Percentiles rank a stretch among this genome's conserved stretches.
Evolutionary conservation across 208 protist species (phyloP).

Genomic region (Trypanosoma cruzi): DNA sequence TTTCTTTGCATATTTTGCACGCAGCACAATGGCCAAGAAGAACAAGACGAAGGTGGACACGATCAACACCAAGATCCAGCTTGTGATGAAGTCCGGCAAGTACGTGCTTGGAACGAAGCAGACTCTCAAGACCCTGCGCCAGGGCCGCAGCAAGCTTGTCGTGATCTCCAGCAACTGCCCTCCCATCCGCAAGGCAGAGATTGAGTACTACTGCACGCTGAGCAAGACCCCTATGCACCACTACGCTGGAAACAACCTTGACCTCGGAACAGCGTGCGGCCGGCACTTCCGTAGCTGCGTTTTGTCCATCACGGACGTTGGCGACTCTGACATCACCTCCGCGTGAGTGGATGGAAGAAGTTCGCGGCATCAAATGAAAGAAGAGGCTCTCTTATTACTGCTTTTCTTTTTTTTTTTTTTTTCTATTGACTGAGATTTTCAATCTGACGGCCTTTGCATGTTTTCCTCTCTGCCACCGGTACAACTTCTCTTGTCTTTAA

Average conservation of each 20-base stretch:
- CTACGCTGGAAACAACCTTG: constrained; percentile 99
- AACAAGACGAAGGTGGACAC: constrained; percentile 97
- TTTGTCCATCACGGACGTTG: constrained; percentile 98
- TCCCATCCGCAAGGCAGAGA: constrained; percentile 97
- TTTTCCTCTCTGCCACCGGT: not conserved
- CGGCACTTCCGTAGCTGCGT: constrained; percentile 98
- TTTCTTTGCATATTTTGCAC: constrained; percentile 24
- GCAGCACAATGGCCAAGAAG: constrained; percentile 92
- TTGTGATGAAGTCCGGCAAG: constrained; percentile 99
- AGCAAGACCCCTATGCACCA: constrained; percentile 99
- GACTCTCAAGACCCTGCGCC: constrained; percentile 97
- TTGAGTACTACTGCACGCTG: constrained; percentile 99
- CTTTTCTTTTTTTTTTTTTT: constrained; percentile 17
- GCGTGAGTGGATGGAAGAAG: constrained; percentile 38
- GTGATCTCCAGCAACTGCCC: constrained; percentile 99
- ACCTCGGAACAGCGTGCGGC: constrained; percentile 99
- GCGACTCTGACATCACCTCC: constrained; percentile 93
- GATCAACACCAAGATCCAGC: constrained; percentile 99
- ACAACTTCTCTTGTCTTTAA: not conserved
- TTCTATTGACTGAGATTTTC: not conserved
- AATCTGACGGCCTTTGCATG: not conserved
- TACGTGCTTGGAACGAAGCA: constrained; percentile 98
- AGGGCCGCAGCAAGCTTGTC: constrained; percentile 98
- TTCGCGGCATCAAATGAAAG: not conserved
- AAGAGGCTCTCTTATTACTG: constrained; percentile 5